A percentile compares a stretch with the other conserved stretches of the same genome.
Evolutionary conservation across 495 filamentous ascomycete genomes (phyloP).

Genomic region (Xylaria castorea): DNA sequence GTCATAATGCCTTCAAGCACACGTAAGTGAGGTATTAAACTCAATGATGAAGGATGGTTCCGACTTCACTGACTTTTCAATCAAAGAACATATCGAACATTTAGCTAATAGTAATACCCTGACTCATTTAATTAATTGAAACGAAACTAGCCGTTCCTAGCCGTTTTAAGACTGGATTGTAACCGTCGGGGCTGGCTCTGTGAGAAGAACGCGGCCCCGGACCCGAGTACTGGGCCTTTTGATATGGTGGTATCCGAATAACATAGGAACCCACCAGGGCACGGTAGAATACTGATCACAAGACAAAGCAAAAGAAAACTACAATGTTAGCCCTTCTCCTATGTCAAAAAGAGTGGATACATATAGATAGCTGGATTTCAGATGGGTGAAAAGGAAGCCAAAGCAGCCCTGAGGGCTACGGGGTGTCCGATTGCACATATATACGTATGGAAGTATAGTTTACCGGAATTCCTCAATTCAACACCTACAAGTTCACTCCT

Average conservation of each 20-base stretch:
- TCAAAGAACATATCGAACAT: not conserved
- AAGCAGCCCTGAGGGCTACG: not conserved
- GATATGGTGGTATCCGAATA: not conserved
- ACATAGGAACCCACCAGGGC: not conserved
- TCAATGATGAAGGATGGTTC: not conserved
- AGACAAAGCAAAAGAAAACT: not conserved
- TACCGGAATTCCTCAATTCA: not conserved
- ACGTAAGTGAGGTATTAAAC: not conserved
- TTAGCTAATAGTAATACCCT: not conserved
- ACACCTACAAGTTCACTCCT: not conserved
- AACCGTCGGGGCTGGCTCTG: not conserved
- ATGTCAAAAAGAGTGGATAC: not conserved
- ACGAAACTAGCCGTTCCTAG: not conserved
- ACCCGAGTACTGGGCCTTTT: constrained; percentile 12
- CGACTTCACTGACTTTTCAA: not conserved
- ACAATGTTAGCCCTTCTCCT: not conserved
- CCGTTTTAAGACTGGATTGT: not conserved
- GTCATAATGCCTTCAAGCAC: not conserved
- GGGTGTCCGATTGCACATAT: not conserved
- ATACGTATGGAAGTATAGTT: not conserved
- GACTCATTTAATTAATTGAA: not conserved
- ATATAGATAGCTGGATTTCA: not conserved
- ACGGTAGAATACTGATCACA: too few relatives aligned
- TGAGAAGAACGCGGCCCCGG: constrained; percentile 12
- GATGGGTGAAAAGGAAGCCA: not conserved